Percentiles rank a stretch among this genome's conserved stretches.
Evolutionary conservation across 805 yeast genomes (phyloP).

Genomic region (Cephaloascus fragrans): DNA sequence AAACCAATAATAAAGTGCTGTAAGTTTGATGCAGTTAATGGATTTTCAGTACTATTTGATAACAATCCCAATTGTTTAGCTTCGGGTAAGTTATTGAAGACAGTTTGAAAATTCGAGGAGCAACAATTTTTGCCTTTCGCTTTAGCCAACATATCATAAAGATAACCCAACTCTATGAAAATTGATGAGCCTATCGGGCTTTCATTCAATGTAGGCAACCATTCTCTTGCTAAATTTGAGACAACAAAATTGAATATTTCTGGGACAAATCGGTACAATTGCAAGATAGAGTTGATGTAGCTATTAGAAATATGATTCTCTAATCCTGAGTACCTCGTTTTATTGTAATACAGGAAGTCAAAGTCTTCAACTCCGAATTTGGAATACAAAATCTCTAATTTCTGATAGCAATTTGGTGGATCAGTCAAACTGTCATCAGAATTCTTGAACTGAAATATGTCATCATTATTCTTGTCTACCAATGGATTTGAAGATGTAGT

Average conservation of each 20-base stretch:
- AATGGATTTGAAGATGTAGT: constrained; percentile 13
- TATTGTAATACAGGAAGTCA: constrained; percentile 79
- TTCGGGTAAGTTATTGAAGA: constrained; percentile 36
- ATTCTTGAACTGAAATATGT: constrained; percentile 12
- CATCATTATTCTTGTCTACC: constrained; percentile 6
- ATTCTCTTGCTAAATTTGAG: constrained; percentile 37
- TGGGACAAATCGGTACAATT: constrained; percentile 71
- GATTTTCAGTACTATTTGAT: constrained; percentile 36
- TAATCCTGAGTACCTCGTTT: constrained; percentile 69
- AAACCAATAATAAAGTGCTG: constrained; percentile 41
- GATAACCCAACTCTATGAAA: constrained; percentile 75
- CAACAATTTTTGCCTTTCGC: constrained; percentile 73
- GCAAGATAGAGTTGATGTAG: constrained; percentile 63
- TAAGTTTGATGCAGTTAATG: constrained; percentile 32
- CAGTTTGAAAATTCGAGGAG: constrained; percentile 66
- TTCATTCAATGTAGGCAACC: constrained; percentile 30
- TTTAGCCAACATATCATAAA: constrained; percentile 85
- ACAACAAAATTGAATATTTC: constrained; percentile 58
- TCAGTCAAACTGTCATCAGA: not conserved
- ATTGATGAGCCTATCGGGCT: constrained; percentile 39
- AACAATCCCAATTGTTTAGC: constrained; percentile 45
- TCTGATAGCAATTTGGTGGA: constrained; percentile 63
- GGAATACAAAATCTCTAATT: constrained; percentile 71
- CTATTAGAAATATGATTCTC: constrained; percentile 81
- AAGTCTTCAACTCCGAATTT: constrained; percentile 91